Evolutionary conservation across 2,329 filamentous ascomycete genomes (phyloP).

Genomic region (Colletotrichum tofieldiae): DNA sequence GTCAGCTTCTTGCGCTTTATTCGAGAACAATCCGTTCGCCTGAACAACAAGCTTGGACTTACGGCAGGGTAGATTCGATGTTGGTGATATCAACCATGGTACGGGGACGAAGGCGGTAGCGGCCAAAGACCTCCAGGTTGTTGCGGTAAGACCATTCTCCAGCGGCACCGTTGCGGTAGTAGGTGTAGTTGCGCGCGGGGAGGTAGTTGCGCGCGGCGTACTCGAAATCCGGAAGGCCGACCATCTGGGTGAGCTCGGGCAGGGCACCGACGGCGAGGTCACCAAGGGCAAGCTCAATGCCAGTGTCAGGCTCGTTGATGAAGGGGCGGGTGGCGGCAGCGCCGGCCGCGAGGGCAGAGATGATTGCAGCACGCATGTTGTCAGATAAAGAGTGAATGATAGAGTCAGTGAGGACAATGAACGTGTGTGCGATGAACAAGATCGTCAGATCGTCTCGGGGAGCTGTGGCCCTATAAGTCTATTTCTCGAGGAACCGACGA

Average conservation of each 20-base stretch:
- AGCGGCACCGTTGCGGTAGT: slow-evolving; percentile 70
- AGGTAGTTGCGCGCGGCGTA: slow-evolving; percentile 66
- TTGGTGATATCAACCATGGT: slow-evolving; percentile 66
- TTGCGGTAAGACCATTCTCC: slow-evolving; percentile 72
- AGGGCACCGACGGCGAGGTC: slow-evolving; percentile 55
- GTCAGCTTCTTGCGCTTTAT: slow-evolving; percentile 13
- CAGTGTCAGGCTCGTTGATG: slow-evolving; percentile 63
- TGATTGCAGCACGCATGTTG: slow-evolving; percentile 49
- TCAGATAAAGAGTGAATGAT: slow-evolving; percentile 32
- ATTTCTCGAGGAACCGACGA: slow-evolving; percentile 30
- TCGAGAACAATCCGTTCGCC: not conserved
- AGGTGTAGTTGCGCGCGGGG: slow-evolving; percentile 65
- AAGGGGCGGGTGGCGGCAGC: slow-evolving; percentile 60
- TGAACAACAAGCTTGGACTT: slow-evolving; percentile 38
- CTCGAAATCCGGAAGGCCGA: slow-evolving; percentile 69
- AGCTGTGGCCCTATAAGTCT: slow-evolving; percentile 26
- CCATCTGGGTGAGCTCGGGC: slow-evolving; percentile 60
- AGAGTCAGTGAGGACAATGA: slow-evolving; percentile 21
- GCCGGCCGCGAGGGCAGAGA: slow-evolving; percentile 51
- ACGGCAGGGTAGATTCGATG: slow-evolving; percentile 57
- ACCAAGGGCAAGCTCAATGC: slow-evolving; percentile 57
- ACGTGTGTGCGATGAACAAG: slow-evolving; percentile 17
- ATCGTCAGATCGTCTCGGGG: not conserved
- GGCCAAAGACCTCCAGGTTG: slow-evolving; percentile 69
- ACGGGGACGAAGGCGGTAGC: slow-evolving; percentile 64